These are phyloP conservation scores for Phialemonium atrogriseum DNA, from an alignment of 2,329 filamentous ascomycete genomes.

Conservation along the genomic window DNA sequence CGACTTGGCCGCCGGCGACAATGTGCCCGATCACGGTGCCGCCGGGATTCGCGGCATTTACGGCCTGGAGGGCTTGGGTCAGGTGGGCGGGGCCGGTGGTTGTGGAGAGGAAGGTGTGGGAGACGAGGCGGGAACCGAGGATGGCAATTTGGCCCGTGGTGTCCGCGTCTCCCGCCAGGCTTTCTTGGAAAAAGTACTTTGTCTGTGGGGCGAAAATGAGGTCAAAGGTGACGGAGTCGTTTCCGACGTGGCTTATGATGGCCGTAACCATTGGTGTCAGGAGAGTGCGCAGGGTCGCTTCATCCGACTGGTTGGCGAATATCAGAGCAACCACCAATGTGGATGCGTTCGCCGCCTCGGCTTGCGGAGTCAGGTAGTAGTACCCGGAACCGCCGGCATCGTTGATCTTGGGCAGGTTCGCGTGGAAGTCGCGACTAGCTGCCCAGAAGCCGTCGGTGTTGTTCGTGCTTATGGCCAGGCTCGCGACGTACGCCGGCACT, in stretches of 20 bases:
- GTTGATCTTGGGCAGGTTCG: slow-evolving; percentile 23
- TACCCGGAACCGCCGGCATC: slow-evolving; percentile 27
- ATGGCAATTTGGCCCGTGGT: slow-evolving; percentile 13
- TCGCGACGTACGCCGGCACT: too few relatives aligned
- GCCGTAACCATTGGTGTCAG: too few relatives aligned
- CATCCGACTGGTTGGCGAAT: too few relatives aligned
- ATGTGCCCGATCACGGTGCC: slow-evolving; percentile 10
- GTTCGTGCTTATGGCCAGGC: too few relatives aligned
- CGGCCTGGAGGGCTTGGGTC: neutral
- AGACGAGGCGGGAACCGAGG: slow-evolving; percentile 11
- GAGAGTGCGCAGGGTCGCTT: too few relatives aligned
- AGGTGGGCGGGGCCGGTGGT: neutral
- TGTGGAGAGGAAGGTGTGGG: neutral
- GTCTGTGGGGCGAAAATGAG: slow-evolving; percentile 3
- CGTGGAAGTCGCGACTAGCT: slow-evolving; percentile 18
- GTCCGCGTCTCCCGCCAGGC: slow-evolving; percentile 14
- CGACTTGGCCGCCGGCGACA: slow-evolving; percentile 21
- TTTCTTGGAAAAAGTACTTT: slow-evolving; percentile 4
- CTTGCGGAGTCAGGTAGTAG: slow-evolving; percentile 20
- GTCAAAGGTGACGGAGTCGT: slow-evolving; percentile 3
- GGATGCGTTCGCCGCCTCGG: too few relatives aligned
- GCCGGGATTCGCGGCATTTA: neutral
- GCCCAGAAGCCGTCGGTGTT: slow-evolving; percentile 23
- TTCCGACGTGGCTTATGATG: too few relatives aligned
- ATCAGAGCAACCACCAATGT: too few relatives aligned